Base-by-base conservation (phyloP, 1,284 basidiomycete genomes). In the Leccinum pachyderme region DNA sequence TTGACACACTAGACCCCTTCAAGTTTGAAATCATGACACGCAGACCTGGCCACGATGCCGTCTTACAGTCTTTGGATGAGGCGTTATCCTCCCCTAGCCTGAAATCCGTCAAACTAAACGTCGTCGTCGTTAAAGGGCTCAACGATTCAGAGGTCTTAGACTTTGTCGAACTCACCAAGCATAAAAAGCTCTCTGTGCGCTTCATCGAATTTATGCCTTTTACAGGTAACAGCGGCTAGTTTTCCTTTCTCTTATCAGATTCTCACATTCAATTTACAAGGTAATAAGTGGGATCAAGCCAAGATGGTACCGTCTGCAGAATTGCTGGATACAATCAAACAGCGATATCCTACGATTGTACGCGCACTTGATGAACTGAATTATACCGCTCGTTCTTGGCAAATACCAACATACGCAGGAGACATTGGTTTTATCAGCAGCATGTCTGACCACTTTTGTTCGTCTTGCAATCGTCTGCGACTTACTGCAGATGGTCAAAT, bases 171-270 rank as follows among this genome's bases (percentile, higher is more conserved):
- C 76, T 93, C 70, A 92, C 91, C 4, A 82, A 79, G 63, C 73
- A 87, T 46, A 75, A 77, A 53, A 71, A 75, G 3, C 71, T 94
- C 41, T 89, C 84, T 43, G 82, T 94, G 24, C 83, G 93, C 18
- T 93, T 95, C 70, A 95, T 95, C 57, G 92, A 94, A 70, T 95
- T 93, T 68, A 95, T 95, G 93, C 93, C 93, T 7, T 95, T 95
- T 68, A 88, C 86, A 65, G 91, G 88, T 88, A 62, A 63, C 72
- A 68, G 24, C 52, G 3, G 46, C 7, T 52, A 28, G 31, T 33
- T 25, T 12, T 37, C 25, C 6, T 4, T 48, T 52, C 52, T 52
- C 39, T 57, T 52, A 51, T 49, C 54, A 39, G 45, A 28, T 28
- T 24, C 2, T 7, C n/a, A 27, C 35, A 28, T 58, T 54, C 22